Percentiles rank a stretch among this genome's conserved stretches.
These are phyloP conservation scores for Nemania sp. DNA, from an alignment of 2,329 filamentous ascomycete species.

Conservation along the genomic window DNA sequence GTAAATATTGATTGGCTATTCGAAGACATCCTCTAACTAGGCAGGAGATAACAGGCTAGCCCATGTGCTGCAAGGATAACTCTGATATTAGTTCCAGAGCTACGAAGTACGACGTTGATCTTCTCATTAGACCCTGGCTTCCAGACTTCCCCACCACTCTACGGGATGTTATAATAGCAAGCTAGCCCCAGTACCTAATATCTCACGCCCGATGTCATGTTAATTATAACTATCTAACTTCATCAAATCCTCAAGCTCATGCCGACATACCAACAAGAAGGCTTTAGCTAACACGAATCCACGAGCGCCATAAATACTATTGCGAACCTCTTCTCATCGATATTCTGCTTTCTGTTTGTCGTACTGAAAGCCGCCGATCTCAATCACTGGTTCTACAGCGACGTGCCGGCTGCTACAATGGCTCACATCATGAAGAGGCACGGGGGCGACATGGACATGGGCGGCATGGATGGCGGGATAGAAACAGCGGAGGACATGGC, in stretches of 20 bases:
- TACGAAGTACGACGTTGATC: too few relatives aligned
- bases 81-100: too few relatives aligned
- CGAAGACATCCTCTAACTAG: too few relatives aligned
- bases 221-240: too few relatives aligned
- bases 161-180: constrained; percentile 1
- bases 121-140: too few relatives aligned
- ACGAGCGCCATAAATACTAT: neutral
- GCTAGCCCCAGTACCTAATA: neutral
- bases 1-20: too few relatives aligned
- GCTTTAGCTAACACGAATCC: neutral
- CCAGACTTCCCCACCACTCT: too few relatives aligned
- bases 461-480: constrained; percentile 16
- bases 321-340: neutral
- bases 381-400: neutral
- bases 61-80: too few relatives aligned
- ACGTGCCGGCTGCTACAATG: constrained; percentile 4
- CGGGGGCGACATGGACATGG: constrained; percentile 15
- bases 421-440: constrained; percentile 10
- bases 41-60: too few relatives aligned
- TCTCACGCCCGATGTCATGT: too few relatives aligned
- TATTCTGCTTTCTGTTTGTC: too few relatives aligned
- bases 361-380: too few relatives aligned
- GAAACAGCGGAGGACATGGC: constrained; percentile 36
- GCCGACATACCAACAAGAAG: neutral
- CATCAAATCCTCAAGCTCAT: neutral